phyloP scores from a whole-genome alignment of 176 grass and related monocot species.

The Typha latifolia region DNA sequence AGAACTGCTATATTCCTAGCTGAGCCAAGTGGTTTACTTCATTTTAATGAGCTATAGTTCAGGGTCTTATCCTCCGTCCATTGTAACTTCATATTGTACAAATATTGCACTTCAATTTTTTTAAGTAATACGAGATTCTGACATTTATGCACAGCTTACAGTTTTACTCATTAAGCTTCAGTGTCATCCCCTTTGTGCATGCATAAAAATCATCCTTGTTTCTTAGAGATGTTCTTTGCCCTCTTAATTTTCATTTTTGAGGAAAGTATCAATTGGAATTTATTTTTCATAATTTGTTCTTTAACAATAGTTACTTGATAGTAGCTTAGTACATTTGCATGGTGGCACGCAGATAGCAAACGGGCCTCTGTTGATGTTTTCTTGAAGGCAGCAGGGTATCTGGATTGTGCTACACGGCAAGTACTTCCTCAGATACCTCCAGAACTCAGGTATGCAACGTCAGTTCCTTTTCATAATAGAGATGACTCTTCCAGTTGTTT shows the following conservation, averaged over 20 bases:
- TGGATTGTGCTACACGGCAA: slow-evolving; percentile 66
- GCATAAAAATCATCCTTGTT: not conserved
- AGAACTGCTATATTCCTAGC: too few species aligned
- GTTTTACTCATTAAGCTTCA: not conserved
- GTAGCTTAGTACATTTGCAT: not conserved
- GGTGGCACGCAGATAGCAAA: slow-evolving; percentile 55
- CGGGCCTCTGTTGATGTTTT: slow-evolving; percentile 59
- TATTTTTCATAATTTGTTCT: not conserved
- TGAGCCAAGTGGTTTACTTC: too few species aligned
- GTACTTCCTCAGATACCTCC: slow-evolving; percentile 66
- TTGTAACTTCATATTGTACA: too few species aligned
- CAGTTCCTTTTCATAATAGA: slow-evolving; percentile 13
- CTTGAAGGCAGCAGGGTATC: slow-evolving; percentile 78
- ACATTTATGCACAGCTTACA: too few species aligned
- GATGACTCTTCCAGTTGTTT: not conserved
- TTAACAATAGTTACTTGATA: not conserved
- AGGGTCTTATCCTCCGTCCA: too few species aligned
- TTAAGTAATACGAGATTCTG: too few species aligned
- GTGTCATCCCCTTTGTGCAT: not conserved
- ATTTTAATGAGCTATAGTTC: too few species aligned
- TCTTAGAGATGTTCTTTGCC: not conserved
- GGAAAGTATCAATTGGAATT: not conserved
- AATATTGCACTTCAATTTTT: too few species aligned
- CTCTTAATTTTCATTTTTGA: not conserved
- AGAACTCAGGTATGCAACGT: slow-evolving; percentile 48